A percentile compares a stretch with the other conserved stretches of the same genome.
Conservation (phyloP, 257 asterid genomes). For the Scutellaria galericulata region DNA sequence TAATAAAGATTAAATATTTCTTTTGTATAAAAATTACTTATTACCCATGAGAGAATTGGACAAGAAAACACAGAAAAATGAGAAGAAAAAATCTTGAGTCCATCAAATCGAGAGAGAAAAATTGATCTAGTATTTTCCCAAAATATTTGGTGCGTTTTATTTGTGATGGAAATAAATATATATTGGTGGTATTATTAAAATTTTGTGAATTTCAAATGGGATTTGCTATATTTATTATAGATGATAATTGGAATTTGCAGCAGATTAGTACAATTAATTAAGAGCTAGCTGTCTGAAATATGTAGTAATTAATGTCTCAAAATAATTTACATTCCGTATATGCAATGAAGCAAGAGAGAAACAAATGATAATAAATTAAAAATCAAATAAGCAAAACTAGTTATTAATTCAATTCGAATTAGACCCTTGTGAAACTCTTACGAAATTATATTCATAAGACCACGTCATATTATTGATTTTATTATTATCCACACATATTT, state of each 20-base stretch:
- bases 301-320: too few species aligned
- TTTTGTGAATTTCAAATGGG: background rate
- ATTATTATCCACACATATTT: too few species aligned
- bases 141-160: slow-evolving; percentile 1
- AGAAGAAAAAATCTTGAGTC: slow-evolving; percentile 39
- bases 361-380: too few species aligned
- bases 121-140: background rate
- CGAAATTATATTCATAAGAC: too few species aligned
- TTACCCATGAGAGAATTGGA: slow-evolving; percentile 44
- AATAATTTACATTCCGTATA: too few species aligned
- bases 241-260: background rate
- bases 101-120: slow-evolving; percentile 36
- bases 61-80: slow-evolving; percentile 34
- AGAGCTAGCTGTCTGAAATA: background rate
- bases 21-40: background rate
- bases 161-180: background rate
- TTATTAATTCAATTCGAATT: too few species aligned
- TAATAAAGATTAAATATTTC: background rate
- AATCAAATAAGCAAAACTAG: too few species aligned
- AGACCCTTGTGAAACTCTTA: too few species aligned
- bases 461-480: too few species aligned
- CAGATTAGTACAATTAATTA: background rate
- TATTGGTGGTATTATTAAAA: background rate
- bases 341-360: too few species aligned
- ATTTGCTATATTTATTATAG: background rate